phyloP scores from a whole-genome alignment of 1,139 yeast species.

The Hansenula lynferdii region DNA sequence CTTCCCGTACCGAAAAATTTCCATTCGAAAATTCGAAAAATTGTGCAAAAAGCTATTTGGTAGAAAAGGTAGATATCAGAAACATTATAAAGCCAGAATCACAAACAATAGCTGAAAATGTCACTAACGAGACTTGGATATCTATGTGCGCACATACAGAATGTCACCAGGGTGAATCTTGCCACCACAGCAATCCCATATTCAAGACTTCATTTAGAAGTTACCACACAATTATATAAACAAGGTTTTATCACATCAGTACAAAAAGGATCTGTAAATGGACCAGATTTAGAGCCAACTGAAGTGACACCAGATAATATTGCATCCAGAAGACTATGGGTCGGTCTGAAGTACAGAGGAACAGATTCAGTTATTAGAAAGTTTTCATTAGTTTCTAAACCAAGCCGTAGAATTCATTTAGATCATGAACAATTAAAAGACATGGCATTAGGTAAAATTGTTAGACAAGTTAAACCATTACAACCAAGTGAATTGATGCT shows the following conservation, averaged over 20 bases:
- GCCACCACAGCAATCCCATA: constrained; percentile 81
- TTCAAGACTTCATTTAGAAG: constrained; percentile 75
- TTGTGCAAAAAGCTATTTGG: too few relatives aligned
- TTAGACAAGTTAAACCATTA: constrained; percentile 72
- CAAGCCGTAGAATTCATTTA: constrained; percentile 71
- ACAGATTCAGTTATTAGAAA: constrained; percentile 71
- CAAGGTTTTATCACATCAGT: constrained; percentile 87
- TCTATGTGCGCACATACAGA: constrained; percentile 85
- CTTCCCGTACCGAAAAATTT: too few relatives aligned
- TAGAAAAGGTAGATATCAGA: too few relatives aligned
- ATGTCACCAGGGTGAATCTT: constrained; percentile 72
- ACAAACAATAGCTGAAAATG: too few relatives aligned
- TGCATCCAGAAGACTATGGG: constrained; percentile 84
- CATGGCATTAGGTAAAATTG: constrained; percentile 71
- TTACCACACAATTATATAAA: constrained; percentile 79
- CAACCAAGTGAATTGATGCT: constrained; percentile 90
- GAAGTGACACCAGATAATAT: constrained; percentile 89
- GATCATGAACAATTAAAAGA: constrained; percentile 59
- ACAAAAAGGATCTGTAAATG: constrained; percentile 83
- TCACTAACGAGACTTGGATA: constrained; percentile 82
- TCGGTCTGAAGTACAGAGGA: constrained; percentile 84
- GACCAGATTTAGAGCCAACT: constrained; percentile 72
- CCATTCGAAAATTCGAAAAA: too few relatives aligned
- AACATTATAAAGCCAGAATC: too few relatives aligned
- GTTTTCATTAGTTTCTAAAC: constrained; percentile 75